Evolutionary conservation across 495 filamentous ascomycete genomes (phyloP), one percentile per base, ranked within the genome.

Genomic region (Penicillium manginii): DNA sequence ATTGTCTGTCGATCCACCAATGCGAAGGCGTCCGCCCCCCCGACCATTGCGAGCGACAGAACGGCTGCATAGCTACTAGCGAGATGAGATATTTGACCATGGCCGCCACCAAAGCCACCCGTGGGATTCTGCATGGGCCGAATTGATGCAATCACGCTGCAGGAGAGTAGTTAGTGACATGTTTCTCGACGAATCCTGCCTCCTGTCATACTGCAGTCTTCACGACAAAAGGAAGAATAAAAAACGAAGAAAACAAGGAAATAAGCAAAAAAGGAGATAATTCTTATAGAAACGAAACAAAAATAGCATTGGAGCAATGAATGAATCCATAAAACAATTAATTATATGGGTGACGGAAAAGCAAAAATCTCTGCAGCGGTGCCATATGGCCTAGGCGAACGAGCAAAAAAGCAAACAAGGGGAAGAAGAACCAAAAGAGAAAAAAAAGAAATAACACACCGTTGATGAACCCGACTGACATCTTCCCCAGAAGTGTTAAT

Each of bases 41-140:
- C 90, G 39, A 93, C 88, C 59, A 91, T 84, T 2, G 86, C 85
- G 29, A 98, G 78, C 9, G 88, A 82, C 18, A 98, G 78, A 9
- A 97, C 77, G 29, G 88, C 84, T 17, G 92, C 90, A 78, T 98
- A 98, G 1, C 87, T 88, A n/a, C 90, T 83, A 21, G 93, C 93
- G 59, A 91, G 76, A 73, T 98, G 94, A 12, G 91, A 91, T 58
- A 82, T 78, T 69, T 98, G 96, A 42, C 92, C 90, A 72, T 90
- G 87, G n/a, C 94, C 93, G 48, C 94, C 94, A 23, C 94, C 96
- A 73, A 97, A 97, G 7, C 94, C 94, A 8, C 94, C 94, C 15
- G 78, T 81, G 29, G 78, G 66, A 70, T 98, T 94, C 73, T 97
- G 96, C 70, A 92, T 86, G 11, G 90, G 81, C 29, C 79, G 78